A percentile compares a stretch with the other conserved stretches of the same genome.
These are phyloP conservation scores for Leishmania major DNA, from an alignment of 208 protist genomes.

Conservation along the genomic window DNA sequence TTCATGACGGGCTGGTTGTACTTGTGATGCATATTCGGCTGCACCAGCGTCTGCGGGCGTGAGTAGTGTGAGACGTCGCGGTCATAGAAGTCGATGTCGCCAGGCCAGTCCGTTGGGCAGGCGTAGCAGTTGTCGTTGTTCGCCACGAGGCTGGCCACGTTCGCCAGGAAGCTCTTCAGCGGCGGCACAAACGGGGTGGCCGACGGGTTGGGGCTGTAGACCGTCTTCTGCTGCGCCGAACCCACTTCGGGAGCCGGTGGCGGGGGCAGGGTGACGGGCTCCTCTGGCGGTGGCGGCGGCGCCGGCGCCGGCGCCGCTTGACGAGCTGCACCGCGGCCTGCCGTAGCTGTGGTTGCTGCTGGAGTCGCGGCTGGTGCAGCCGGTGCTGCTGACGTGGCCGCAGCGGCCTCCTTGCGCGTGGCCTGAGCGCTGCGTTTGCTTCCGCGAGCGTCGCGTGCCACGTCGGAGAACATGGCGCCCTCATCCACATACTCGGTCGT, in stretches of 20 bases:
- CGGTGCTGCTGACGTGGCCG: conserved; percentile 11
- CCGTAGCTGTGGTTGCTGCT: conserved; percentile 2
- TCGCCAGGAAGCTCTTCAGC: conserved; percentile 53
- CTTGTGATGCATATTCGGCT: conserved; percentile 29
- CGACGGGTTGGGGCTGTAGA: conserved; percentile 60
- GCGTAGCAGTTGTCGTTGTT: conserved; percentile 56
- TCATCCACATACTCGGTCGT: conserved; percentile 65
- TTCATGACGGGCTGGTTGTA: conserved; percentile 25
- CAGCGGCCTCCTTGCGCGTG: conserved; percentile 19
- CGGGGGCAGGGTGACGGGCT: conserved; percentile 1
- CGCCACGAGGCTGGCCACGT: conserved; percentile 50
- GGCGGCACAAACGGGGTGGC: conserved; percentile 48
- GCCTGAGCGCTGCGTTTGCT: conserved; percentile 10
- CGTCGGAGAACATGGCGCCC: conserved; percentile 81
- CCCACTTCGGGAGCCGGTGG: conserved; percentile 21
- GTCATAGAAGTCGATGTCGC: conserved; percentile 63
- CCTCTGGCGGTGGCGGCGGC: conserved; percentile 16
- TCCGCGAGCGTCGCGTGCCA: conserved; percentile 34
- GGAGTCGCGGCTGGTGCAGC: conserved; percentile 25
- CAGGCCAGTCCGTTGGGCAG: conserved; percentile 55
- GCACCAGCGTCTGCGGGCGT: conserved; percentile 29
- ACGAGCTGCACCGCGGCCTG: conserved; percentile 8
- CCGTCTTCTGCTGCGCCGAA: conserved; percentile 29
- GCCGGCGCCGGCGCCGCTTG: conserved; percentile 26
- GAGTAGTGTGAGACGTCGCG: conserved; percentile 73